phyloP scores from a whole-genome alignment of 2,329 filamentous ascomycete genomes.

The Aspergillus piperis region DNA sequence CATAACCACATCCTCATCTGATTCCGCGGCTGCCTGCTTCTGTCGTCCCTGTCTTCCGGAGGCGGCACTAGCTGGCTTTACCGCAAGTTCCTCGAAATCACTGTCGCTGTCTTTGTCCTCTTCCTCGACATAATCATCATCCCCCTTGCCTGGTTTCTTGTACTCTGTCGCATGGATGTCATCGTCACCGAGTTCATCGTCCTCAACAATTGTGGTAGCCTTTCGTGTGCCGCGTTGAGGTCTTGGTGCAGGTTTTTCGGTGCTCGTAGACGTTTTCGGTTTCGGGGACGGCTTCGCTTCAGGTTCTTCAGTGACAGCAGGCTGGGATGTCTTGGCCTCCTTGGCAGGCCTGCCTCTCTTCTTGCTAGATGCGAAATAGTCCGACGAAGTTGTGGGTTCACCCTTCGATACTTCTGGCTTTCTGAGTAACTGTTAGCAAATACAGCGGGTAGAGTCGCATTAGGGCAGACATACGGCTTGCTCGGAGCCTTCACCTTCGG shows the following conservation, averaged over 20 bases:
- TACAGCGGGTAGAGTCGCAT: neutral
- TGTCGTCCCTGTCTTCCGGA: slow-evolving; percentile 47
- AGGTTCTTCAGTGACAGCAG: neutral
- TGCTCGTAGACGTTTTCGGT: slow-evolving; percentile 52
- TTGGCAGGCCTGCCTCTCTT: slow-evolving; percentile 52
- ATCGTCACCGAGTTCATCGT: slow-evolving; percentile 69
- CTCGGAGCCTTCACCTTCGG: slow-evolving; percentile 44
- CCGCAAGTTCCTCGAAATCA: slow-evolving; percentile 65
- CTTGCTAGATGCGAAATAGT: slow-evolving; percentile 63
- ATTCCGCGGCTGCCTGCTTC: slow-evolving; percentile 32
- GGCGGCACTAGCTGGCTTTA: slow-evolving; percentile 60
- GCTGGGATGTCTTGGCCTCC: slow-evolving; percentile 20
- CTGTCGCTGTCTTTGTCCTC: slow-evolving; percentile 53
- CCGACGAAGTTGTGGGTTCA: slow-evolving; percentile 62
- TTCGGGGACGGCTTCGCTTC: slow-evolving; percentile 19
- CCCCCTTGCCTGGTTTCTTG: slow-evolving; percentile 63
- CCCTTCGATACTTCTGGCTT: slow-evolving; percentile 54
- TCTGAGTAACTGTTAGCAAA: slow-evolving; percentile 28
- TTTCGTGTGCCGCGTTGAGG: slow-evolving; percentile 26
- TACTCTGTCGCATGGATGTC: slow-evolving; percentile 80
- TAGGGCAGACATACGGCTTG: slow-evolving; percentile 49
- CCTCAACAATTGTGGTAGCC: slow-evolving; percentile 53
- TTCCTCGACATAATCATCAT: slow-evolving; percentile 68
- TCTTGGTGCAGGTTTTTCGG: slow-evolving; percentile 33
- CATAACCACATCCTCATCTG: slow-evolving; percentile 55